Base-by-base conservation (phyloP, 129 eudicot genomes). In the Flaveria bidentis region DNA sequence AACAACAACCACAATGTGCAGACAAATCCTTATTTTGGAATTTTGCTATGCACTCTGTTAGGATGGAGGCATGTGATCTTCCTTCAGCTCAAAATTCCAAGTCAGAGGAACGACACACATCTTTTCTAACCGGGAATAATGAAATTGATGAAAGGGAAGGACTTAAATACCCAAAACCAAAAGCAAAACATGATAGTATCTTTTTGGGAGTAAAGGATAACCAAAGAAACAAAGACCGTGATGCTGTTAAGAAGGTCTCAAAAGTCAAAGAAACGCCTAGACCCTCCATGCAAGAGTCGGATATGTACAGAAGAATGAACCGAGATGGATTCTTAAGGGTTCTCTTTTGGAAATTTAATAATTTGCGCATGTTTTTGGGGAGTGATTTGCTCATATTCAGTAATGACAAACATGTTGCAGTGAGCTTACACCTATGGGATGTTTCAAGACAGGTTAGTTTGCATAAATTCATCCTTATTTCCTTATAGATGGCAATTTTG, bases 21-120 rank as follows among this genome's bases (percentile, higher is more conserved):
- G 97, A 95, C 22, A 90, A 91, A 76, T 95, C 99, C 25, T 75
- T 95, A 67, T 89, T 95, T 72, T 46, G 82, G 76, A 95, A 95
- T 67, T 95, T 95, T n/a, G 99, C 99, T 67, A 95, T 91, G 99
- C 99, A 95, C 80, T 95, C 99, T 25, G 97, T 95, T 33, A 84
- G 99, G 82, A 87, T 95, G 99, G 99, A 95, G 83, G 99, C 99
- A 67, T 95, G 99, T 74, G 99, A 95, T 73, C 88, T 96, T 75
- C 99, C 99, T 42, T 84, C 99, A 39, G 75, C 87, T 78, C 91
- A 87, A 71, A 84, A 72, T 65, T 80, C 83, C 41, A 47, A 84
- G 9, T 57, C 90, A 49, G 84, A 81, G 36, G 96, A 85, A 67
- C 77, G 58, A 66, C 51, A 80, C 53, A 78, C 98, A 18, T 85